Conservation (phyloP, 208 protist species). For the Phytomonas sp. region DNA sequence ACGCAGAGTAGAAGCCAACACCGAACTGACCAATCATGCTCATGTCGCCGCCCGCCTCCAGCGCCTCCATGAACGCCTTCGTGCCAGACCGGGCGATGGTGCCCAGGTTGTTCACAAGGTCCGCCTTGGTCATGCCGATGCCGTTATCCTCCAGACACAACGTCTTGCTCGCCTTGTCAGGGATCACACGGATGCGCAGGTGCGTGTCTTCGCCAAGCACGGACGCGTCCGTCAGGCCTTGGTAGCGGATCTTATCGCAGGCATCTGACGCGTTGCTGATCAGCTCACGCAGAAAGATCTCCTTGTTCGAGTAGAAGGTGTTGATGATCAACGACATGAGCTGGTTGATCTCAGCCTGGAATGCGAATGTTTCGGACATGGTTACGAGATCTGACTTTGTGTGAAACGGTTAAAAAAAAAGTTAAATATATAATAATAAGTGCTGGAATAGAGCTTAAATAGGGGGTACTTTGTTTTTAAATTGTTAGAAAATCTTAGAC, state of each 20-base stretch:
- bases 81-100: constrained; percentile 99
- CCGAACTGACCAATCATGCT: constrained; percentile 99
- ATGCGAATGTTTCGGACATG: constrained; percentile 57
- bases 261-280: constrained; percentile 99
- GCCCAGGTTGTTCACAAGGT: constrained; percentile 98
- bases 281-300: constrained; percentile 99
- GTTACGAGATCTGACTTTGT: constrained; percentile 9
- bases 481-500: no score
- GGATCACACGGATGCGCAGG: constrained; percentile 89
- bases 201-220: constrained; percentile 55
- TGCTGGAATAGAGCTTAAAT: no score
- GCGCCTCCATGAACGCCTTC: constrained; percentile 91
- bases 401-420: no score
- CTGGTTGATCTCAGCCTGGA: constrained; percentile 95
- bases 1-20: constrained; percentile 99
- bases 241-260: constrained; percentile 98
- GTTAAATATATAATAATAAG: no score
- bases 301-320: constrained; percentile 99
- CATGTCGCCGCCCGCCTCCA: constrained; percentile 45
- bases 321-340: constrained; percentile 99
- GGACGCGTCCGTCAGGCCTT: constrained; percentile 90
- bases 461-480: no score
- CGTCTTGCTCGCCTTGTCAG: constrained; percentile 84
- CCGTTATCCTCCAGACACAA: constrained; percentile 97
- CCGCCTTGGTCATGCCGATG: constrained; percentile 99